Evolutionary conservation across 148 eudicot genomes (phyloP).

Genomic region (Rhododendron williamsianum): DNA sequence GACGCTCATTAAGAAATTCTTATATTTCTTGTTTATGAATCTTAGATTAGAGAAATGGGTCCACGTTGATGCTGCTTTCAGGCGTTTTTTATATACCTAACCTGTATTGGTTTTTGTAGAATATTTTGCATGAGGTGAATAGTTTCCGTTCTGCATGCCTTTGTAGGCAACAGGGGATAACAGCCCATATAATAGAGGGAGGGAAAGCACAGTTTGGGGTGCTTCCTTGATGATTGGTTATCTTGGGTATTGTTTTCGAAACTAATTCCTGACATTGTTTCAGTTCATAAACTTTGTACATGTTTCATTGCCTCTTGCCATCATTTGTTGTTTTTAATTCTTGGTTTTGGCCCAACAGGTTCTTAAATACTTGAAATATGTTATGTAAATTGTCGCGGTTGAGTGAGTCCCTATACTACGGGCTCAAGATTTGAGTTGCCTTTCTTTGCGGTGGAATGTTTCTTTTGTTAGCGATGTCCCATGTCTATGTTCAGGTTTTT

Average conservation of each 20-base stretch:
- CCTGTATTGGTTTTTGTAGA: background rate
- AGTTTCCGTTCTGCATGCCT: slow-evolving; percentile 9
- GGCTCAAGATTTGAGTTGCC: background rate
- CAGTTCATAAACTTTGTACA: background rate
- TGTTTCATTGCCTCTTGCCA: background rate
- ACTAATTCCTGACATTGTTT: background rate
- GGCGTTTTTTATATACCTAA: background rate
- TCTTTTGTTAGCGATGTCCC: background rate
- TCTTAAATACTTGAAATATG: background rate
- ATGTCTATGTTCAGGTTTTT: background rate
- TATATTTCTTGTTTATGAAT: background rate
- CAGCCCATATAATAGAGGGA: slow-evolving; percentile 71
- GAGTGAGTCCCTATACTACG: background rate
- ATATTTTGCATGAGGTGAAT: background rate
- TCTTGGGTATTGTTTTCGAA: slow-evolving; percentile 63
- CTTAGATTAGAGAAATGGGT: background rate
- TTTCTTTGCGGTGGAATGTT: background rate
- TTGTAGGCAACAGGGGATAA: slow-evolving; percentile 73
- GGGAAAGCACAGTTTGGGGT: slow-evolving; percentile 95
- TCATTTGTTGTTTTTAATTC: background rate
- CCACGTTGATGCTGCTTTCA: background rate
- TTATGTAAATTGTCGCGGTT: background rate
- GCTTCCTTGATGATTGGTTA: slow-evolving; percentile 95
- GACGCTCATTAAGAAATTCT: background rate
- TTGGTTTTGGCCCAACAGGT: background rate